These are phyloP conservation scores for Pecoramyces ruminantium DNA, from an alignment of 192 early-diverging fungal species.

Conservation along the genomic window DNA sequence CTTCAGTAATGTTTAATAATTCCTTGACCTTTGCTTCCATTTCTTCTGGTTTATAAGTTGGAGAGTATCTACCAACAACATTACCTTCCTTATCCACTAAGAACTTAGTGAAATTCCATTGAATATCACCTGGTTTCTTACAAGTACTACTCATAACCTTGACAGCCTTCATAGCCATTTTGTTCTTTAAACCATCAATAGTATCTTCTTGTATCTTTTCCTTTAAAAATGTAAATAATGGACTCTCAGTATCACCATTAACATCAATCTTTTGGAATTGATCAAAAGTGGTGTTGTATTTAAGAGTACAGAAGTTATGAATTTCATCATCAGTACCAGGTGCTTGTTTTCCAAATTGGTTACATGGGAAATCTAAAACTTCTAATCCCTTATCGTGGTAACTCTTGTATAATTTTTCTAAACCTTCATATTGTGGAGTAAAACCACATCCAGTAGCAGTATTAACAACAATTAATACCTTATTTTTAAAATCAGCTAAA, in stretches of 20 bases:
- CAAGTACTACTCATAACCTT: background rate
- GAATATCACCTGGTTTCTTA: background rate
- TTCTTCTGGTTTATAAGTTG: slow-evolving; percentile 34
- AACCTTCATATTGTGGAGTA: slow-evolving; percentile 9
- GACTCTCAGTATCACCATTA: slow-evolving; percentile 46
- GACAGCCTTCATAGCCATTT: slow-evolving; percentile 27
- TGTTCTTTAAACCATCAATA: slow-evolving; percentile 56
- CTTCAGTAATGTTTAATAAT: slow-evolving; percentile 14
- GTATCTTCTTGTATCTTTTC: background rate
- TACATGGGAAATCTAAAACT: slow-evolving; percentile 79
- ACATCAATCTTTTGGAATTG: slow-evolving; percentile 76
- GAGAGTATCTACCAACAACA: slow-evolving; percentile 46
- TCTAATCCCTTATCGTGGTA: slow-evolving; percentile 55
- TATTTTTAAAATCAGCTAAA: background rate
- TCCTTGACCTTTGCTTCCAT: slow-evolving; percentile 41
- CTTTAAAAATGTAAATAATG: slow-evolving; percentile 30
- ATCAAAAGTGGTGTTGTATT: slow-evolving; percentile 72
- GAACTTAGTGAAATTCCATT: slow-evolving; percentile 36
- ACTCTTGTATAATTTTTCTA: slow-evolving; percentile 49
- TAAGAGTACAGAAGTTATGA: slow-evolving; percentile 32
- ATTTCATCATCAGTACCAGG: slow-evolving; percentile 16
- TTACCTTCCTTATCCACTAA: slow-evolving; percentile 46
- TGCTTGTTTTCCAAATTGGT: slow-evolving; percentile 69
- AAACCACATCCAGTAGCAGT: background rate
- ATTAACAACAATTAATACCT: background rate